A percentile compares a stretch with the other conserved stretches of the same genome.
Conservation (phyloP, 2,329 filamentous ascomycete species). For the Teratosphaeriaceae sp. region DNA sequence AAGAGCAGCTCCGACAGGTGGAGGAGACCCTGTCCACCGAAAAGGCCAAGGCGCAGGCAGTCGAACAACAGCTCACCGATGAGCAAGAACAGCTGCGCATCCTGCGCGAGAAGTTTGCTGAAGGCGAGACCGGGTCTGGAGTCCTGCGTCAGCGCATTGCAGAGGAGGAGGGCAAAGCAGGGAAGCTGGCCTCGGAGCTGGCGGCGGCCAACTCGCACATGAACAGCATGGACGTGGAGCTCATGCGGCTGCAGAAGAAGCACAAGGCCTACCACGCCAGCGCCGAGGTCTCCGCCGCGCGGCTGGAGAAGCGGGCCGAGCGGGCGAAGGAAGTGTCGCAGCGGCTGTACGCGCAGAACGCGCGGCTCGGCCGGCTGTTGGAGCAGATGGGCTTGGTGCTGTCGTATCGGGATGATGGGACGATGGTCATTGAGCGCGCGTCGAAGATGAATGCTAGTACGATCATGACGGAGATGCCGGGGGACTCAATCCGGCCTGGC, state of each 20-base stretch:
- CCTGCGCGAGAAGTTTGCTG: conserved; percentile 65
- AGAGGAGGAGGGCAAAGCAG: conserved; percentile 67
- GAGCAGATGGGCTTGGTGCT: conserved; percentile 83
- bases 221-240: conserved; percentile 68
- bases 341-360: conserved; percentile 74
- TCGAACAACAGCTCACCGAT: conserved; percentile 52
- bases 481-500: conserved; percentile 15
- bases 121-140: conserved; percentile 79
- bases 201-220: conserved; percentile 70
- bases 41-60: conserved; percentile 39
- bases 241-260: conserved; percentile 62
- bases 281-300: conserved; percentile 43
- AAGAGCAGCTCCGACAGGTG: conserved; percentile 30
- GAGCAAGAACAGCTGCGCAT: conserved; percentile 62
- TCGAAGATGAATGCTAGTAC: conserved; percentile 49
- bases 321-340: conserved; percentile 80
- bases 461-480: conserved; percentile 31
- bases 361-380: conserved; percentile 73
- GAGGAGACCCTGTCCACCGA: conserved; percentile 42
- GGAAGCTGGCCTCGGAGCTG: conserved; percentile 61
- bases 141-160: conserved; percentile 66
- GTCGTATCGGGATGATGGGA: conserved; percentile 59
- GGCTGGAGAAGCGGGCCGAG: conserved; percentile 62
- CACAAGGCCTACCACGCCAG: conserved; percentile 47
- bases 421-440: conserved; percentile 68